Evolutionary conservation across 805 yeast genomes (phyloP), one percentile per base, ranked within the genome.

Genomic region (Kuraishia floccosa): DNA sequence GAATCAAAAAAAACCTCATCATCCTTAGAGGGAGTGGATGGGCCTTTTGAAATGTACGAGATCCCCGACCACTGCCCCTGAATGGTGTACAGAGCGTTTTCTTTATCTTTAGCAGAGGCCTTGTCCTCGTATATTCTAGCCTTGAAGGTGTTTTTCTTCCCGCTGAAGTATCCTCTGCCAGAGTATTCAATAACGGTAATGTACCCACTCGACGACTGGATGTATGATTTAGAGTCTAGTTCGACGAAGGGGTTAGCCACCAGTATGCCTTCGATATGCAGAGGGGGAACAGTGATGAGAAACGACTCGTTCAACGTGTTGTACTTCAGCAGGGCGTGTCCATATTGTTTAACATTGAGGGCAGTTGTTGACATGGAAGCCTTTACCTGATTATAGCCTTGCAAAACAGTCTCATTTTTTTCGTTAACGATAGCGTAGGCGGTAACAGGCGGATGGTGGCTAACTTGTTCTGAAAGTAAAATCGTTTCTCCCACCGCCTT

Each of bases 391-490:
- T 83, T 87, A 59, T 84, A 89, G 32, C 98, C 98, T 54, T 87
- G 82, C 39, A 86, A 62, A 25, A 62, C 56, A 17, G 79, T 77
- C 21, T 76, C 67, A 52, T 78, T 67, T 45, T 73, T 71, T 39
- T 76, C 81, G 51, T 86, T 86, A 47, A 71, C 60, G 34, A 91
- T 70, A 26, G 86, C 72, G 51, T 86, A 91, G 5, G 91, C 96
- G n/a, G 97, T 87, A 22, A 82, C 78, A 17, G 98, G 97, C 12
- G 98, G 98, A 54, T 91, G 98, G 58, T 91, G 98, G 38, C 87
- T 76, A 10, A 91, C 96, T 58, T 91, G 98, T 56, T 91, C 98
- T 39, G 87, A 73, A 33, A 85, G 48, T 30, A 89, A 62, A 9
- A 74, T 56, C 17, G 95, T 82, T 38, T 83, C 93, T 25, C 94